phyloP scores from a whole-genome alignment of 139 green algal species.

The Volvox reticuliferus region DNA sequence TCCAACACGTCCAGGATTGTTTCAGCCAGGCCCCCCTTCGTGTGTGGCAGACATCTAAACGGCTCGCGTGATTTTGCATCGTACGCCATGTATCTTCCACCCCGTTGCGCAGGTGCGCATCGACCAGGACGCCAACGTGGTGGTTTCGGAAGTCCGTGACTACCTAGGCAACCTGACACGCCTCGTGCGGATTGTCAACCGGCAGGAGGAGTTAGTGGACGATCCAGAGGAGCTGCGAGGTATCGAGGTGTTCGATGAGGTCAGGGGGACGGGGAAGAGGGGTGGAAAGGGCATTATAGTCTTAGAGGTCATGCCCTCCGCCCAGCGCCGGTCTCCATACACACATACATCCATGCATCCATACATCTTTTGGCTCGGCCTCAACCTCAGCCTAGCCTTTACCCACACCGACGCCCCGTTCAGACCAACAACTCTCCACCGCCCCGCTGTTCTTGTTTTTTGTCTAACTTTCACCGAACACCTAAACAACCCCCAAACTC shows the following conservation, averaged over 20 bases:
- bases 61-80: background rate
- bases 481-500: background rate
- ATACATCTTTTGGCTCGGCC: too few species aligned
- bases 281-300: background rate
- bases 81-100: constrained; percentile 51
- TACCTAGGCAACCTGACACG: constrained; percentile 56
- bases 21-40: too few species aligned
- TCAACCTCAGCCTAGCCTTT: too few species aligned
- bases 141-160: constrained; percentile 56
- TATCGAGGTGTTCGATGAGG: constrained; percentile 68
- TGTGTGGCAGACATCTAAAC: too few species aligned
- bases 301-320: too few species aligned
- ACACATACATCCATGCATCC: too few species aligned
- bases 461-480: too few species aligned
- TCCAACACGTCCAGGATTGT: background rate
- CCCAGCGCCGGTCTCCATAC: too few species aligned
- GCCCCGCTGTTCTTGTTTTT: too few species aligned
- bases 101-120: too few species aligned
- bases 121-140: constrained; percentile 51
- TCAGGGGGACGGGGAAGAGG: constrained; percentile 25
- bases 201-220: background rate
- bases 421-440: too few species aligned
- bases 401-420: too few species aligned
- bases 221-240: constrained; percentile 35
- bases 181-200: constrained; percentile 33